Conservation (phyloP, 768 basidiomycete genomes). For the Serendipita sp. region DNA sequence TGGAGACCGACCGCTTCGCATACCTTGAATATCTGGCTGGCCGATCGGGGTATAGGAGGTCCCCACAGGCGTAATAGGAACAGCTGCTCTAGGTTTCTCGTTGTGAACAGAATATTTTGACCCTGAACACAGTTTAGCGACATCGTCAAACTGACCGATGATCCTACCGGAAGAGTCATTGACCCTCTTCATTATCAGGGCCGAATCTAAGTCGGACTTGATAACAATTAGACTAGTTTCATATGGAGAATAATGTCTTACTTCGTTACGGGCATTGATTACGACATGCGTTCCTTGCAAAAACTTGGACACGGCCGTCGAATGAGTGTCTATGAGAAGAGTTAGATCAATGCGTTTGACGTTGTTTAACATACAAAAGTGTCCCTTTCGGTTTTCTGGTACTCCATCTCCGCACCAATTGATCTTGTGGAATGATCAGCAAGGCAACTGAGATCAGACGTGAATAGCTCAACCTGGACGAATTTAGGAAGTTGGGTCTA, state of each 20-base stretch:
- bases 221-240: background rate
- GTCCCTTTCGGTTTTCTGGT: constrained; percentile 78
- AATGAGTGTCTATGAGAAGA: constrained; percentile 42
- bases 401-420: constrained; percentile 98
- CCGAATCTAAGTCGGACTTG: constrained; percentile 66
- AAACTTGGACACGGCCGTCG: constrained; percentile 61
- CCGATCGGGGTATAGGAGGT: constrained; percentile 64
- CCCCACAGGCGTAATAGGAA: constrained; percentile 71
- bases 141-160: background rate
- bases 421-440: constrained; percentile 25
- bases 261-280: constrained; percentile 76
- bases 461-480: constrained; percentile 34
- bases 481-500: constrained; percentile 78
- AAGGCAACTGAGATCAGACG: background rate
- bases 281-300: constrained; percentile 76
- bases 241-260: constrained; percentile 18
- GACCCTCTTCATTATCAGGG: constrained; percentile 71
- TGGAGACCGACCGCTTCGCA: constrained; percentile 11
- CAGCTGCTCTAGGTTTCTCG: constrained; percentile 51
- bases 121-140: background rate
- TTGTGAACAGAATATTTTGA: constrained; percentile 76
- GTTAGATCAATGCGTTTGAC: background rate
- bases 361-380: constrained; percentile 38
- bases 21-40: constrained; percentile 40
- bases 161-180: constrained; percentile 64